These are phyloP conservation scores for Iris macrosiphon DNA, from an alignment of 106 monocot genomes.

Conservation along the genomic window DNA sequence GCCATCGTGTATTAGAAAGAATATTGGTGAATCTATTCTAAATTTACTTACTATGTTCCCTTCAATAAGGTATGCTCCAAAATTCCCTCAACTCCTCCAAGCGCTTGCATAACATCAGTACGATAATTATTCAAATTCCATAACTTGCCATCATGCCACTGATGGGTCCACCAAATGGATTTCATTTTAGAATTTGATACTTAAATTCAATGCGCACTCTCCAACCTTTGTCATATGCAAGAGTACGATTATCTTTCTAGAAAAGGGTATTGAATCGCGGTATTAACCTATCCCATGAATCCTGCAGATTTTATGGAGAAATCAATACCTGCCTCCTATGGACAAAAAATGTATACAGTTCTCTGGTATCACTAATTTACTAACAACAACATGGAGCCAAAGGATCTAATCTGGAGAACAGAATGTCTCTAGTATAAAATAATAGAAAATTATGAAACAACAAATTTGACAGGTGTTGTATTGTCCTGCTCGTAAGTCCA, in stretches of 20 bases:
- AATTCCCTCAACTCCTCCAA: conserved; percentile 99
- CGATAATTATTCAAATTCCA: conserved; percentile 99
- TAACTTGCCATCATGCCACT: conserved; percentile 99
- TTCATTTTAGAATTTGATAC: conserved; percentile 96
- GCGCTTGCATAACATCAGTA: conserved; percentile 99
- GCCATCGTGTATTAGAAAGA: neutral
- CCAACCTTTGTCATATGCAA: conserved; percentile 99
- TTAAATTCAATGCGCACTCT: conserved; percentile 98
- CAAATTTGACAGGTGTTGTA: too few relatives aligned
- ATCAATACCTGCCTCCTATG: neutral
- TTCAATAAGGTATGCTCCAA: conserved; percentile 97
- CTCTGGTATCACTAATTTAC: too few relatives aligned
- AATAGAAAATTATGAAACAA: too few relatives aligned
- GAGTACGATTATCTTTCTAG: conserved; percentile 95
- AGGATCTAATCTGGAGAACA: too few relatives aligned
- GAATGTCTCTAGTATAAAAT: too few relatives aligned
- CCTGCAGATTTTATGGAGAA: conserved; percentile 27
- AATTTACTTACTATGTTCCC: conserved; percentile 88
- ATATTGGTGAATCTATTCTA: neutral
- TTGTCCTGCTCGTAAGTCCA: too few relatives aligned
- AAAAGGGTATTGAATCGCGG: conserved; percentile 99
- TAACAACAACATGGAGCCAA: too few relatives aligned
- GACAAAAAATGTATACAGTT: neutral
- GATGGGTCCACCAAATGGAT: conserved; percentile 99
- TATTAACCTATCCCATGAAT: conserved; percentile 98